Conservation (phyloP, 179 eudicot genomes). For the Dionaea muscipula region DNA sequence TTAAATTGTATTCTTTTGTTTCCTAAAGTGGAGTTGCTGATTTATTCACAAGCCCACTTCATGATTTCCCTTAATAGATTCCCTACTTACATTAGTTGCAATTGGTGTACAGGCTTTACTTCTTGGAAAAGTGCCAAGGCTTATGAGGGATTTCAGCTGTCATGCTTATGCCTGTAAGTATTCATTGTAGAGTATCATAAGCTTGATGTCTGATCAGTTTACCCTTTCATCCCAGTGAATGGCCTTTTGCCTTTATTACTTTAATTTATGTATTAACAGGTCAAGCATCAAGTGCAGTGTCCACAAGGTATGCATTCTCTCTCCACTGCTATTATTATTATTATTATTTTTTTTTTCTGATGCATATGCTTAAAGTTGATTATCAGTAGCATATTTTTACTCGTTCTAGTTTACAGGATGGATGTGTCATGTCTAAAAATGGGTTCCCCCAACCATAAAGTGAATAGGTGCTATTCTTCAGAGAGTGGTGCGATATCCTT, state of each 20-base stretch:
- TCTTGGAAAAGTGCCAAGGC: constrained; percentile 19
- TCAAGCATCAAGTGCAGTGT: constrained; percentile 11
- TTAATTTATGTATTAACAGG: constrained; percentile 19
- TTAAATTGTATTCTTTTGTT: background rate
- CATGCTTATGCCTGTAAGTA: constrained; percentile 21
- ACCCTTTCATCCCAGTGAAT: background rate
- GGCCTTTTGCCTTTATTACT: background rate
- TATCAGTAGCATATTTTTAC: background rate
- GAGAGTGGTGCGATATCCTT: constrained; percentile 25
- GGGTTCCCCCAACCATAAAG: constrained; percentile 14
- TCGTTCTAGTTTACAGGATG: constrained; percentile 18
- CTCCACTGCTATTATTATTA: background rate
- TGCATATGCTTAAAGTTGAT: background rate
- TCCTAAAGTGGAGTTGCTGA: background rate
- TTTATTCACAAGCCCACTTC: background rate
- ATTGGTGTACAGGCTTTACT: constrained; percentile 18
- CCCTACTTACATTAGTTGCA: constrained; percentile 3
- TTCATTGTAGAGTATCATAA: background rate
- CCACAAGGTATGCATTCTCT: constrained; percentile 21
- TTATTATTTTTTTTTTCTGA: background rate
- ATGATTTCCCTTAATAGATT: too few species aligned
- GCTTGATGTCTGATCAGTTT: background rate
- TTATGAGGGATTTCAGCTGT: constrained; percentile 10
- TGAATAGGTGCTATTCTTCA: constrained; percentile 39
- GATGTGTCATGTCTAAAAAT: constrained; percentile 16